Conservation (phyloP, 768 basidiomycete genomes). For the Russula sp. region DNA sequence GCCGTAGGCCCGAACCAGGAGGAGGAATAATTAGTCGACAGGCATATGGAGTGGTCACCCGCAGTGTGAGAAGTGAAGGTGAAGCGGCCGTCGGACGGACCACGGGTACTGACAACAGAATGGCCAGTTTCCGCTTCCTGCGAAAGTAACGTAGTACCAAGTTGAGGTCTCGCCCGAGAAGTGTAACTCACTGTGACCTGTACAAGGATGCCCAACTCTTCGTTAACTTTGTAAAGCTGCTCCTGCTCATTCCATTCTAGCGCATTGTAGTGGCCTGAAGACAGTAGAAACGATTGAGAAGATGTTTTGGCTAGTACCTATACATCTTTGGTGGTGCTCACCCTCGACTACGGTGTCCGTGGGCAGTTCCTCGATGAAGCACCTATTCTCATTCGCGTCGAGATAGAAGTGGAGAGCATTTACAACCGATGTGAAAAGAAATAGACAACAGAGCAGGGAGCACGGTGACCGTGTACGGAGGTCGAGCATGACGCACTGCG, state of each 20-base stretch:
- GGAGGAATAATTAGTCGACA: slow-evolving; percentile 76
- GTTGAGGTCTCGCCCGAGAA: background rate
- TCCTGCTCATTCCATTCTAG: slow-evolving; percentile 79
- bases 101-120: slow-evolving; percentile 80
- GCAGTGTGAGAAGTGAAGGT: slow-evolving; percentile 97
- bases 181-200: slow-evolving; percentile 69
- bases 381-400: slow-evolving; percentile 86
- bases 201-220: slow-evolving; percentile 80
- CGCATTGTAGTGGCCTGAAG: slow-evolving; percentile 82
- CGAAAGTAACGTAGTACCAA: background rate
- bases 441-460: slow-evolving; percentile 31
- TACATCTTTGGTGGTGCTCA: slow-evolving; percentile 28
- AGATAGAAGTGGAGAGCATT: slow-evolving; percentile 95
- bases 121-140: slow-evolving; percentile 86
- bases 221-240: slow-evolving; percentile 62
- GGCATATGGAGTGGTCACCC: slow-evolving; percentile 95
- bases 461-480: slow-evolving; percentile 18
- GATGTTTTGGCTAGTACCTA: background rate
- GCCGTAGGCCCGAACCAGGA: slow-evolving; percentile 73
- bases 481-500: slow-evolving; percentile 12
- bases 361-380: slow-evolving; percentile 95
- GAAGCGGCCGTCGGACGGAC: slow-evolving; percentile 84
- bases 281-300: background rate
- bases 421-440: slow-evolving; percentile 37
- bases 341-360: slow-evolving; percentile 94